A percentile compares a stretch with the other conserved stretches of the same genome.
These are phyloP conservation scores for Phytophthora meadii DNA, from an alignment of 352 stramenopile genomes.

Conservation along the genomic window DNA sequence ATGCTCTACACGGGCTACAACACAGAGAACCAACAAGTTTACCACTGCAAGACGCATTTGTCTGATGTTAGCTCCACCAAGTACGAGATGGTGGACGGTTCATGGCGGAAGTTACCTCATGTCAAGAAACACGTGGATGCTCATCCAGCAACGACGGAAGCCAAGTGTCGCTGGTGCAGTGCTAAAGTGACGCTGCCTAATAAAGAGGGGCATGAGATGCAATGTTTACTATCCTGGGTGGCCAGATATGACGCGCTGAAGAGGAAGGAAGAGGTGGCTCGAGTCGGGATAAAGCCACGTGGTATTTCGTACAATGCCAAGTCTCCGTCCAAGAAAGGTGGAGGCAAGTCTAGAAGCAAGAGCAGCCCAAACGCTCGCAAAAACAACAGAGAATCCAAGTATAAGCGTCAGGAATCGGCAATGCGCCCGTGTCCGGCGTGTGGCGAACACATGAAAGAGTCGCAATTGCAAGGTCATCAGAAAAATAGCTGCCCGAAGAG, in stretches of 20 bases:
- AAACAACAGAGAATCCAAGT: constrained; percentile 29
- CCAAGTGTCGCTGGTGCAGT: constrained; percentile 67
- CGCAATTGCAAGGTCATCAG: constrained; percentile 73
- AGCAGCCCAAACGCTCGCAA: constrained; percentile 17
- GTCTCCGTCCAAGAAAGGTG: constrained; percentile 37
- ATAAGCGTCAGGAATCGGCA: constrained; percentile 45
- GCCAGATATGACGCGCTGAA: constrained; percentile 48
- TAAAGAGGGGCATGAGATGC: constrained; percentile 59
- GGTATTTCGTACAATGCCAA: constrained; percentile 57
- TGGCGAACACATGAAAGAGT: constrained; percentile 64
- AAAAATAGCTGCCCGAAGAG: constrained; percentile 58
- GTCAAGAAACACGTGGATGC: constrained; percentile 33
- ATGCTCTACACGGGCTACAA: constrained; percentile 89
- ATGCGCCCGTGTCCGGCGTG: constrained; percentile 72
- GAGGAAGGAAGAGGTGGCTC: constrained; percentile 47
- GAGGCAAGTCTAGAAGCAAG: constrained; percentile 27
- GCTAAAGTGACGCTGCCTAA: constrained; percentile 50
- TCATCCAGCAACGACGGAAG: constrained; percentile 32
- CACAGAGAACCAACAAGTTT: constrained; percentile 76
- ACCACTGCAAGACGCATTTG: constrained; percentile 84
- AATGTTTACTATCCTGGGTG: constrained; percentile 71
- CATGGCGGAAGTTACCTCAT: constrained; percentile 49
- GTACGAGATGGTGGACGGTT: constrained; percentile 75
- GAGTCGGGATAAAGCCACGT: constrained; percentile 38
- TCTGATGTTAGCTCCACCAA: constrained; percentile 61